Percentiles rank a stretch among this genome's conserved stretches.
phyloP scores from a whole-genome alignment of 768 basidiomycete species.

The Xerocomellus dryophilus region DNA sequence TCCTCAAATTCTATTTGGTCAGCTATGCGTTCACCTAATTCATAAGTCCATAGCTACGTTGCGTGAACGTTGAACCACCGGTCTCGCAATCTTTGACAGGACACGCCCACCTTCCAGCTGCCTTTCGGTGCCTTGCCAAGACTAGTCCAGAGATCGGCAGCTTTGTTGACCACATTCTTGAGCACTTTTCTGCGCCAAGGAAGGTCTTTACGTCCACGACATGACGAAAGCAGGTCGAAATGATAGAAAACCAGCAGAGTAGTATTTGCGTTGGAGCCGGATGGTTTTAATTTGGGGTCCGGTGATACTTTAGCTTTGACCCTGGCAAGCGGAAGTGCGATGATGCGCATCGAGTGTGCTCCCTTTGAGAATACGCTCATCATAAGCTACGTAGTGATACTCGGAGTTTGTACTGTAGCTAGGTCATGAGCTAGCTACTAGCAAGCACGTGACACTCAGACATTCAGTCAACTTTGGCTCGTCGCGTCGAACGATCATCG shows the following conservation, averaged over 20 bases:
- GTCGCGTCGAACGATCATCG: neutral
- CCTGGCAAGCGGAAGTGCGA: conserved; percentile 44
- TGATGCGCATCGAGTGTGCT: conserved; percentile 40
- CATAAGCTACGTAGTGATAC: neutral
- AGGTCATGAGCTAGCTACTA: too few relatives aligned
- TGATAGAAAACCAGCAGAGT: conserved; percentile 43
- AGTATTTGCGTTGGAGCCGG: conserved; percentile 11
- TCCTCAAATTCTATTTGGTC: conserved; percentile 82
- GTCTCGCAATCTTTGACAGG: conserved; percentile 3
- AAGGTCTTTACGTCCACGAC: conserved; percentile 35
- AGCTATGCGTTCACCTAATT: conserved; percentile 62
- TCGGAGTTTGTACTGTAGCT: too few relatives aligned
- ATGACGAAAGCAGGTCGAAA: conserved; percentile 29
- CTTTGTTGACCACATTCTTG: conserved; percentile 53
- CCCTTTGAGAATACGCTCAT: conserved; percentile 18
- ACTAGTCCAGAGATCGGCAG: conserved; percentile 55
- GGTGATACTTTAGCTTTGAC: conserved; percentile 15
- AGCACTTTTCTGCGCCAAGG: conserved; percentile 25
- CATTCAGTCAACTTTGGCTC: neutral
- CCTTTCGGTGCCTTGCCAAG: conserved; percentile 65
- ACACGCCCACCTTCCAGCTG: conserved; percentile 65
- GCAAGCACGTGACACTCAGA: conserved; percentile 19
- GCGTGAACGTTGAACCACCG: conserved; percentile 5
- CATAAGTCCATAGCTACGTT: conserved; percentile 54
- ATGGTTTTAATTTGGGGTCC: conserved; percentile 5